Evolutionary conservation across 176 grass and related monocot genomes (phyloP), one percentile per base, ranked within the genome.

Genomic region (Cenchrus purpureus): DNA sequence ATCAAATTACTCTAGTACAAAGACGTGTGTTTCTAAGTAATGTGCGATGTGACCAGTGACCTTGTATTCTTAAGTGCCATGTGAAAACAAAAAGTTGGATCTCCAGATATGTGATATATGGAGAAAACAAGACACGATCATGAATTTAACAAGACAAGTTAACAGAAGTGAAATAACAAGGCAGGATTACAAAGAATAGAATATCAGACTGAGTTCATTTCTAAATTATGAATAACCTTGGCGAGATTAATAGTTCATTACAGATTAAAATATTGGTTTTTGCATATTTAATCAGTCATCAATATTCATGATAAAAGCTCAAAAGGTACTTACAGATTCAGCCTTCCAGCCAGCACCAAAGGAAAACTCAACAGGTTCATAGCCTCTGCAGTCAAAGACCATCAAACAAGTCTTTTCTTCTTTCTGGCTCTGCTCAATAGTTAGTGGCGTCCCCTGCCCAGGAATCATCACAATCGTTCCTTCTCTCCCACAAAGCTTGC

Each of bases 341-440:
- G 89, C 91, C 72, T 85, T 90, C 95, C 95, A 98, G 77, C 91
- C 91, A 92, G 91, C 81, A 63, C 67, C 85, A 78, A 95, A 98
- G 74, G 82, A 85, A 16, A 98, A 98, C 42, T 92, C 91, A 86
- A 93, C 14, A 77, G 95, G 95, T 92, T 95, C 91, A 87, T 82
- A 91, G 20, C 95, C 95, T 83, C 92, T 92, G 87, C 93, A 98
- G 62, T 98, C 95, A 64, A 98, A 95, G 48, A 98, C 89, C 93
- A 95, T 98, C 77, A 98, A 91, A 80, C 77, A 88, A 71, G 86
- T 42, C 32, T 34, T 79, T 10, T 58, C 75, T 79, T 69, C 93
- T 82, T 84, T 82, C 79, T 95, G 92, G 61, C 89, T 92, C 80
- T 77, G 86, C 83, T 83, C 87, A 51, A 71, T 68, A 68, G 90